Evolutionary conservation across 2,329 filamentous ascomycete species (phyloP), one percentile per base, ranked within the genome.

Genomic region (Penicillium sp.): DNA sequence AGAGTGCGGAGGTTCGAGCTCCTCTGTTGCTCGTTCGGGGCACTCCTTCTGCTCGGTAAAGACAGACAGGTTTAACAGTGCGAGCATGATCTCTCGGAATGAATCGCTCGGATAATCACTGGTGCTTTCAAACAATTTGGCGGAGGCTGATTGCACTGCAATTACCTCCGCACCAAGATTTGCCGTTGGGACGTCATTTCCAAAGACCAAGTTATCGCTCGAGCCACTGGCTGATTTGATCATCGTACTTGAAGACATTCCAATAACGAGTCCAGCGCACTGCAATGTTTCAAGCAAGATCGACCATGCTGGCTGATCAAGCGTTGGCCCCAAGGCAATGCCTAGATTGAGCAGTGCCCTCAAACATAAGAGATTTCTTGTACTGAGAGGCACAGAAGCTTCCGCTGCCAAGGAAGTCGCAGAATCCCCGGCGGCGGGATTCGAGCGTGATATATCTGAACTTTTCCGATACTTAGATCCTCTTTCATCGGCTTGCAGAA

Each of bases 201-300:
- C 59, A 38, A 54, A 47, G 29, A 50, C 37, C 39, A 52, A 39
- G 39, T 51, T 54, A 13, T 72, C 68, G 3, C 48, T 61, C n/a
- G 55, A 52, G 34, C 58, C 63, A 46, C 52, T 60, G 2, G 54
- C 45, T 12, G 59, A 45, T 57, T 61, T 51, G 56, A 61, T 41
- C 67, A 69, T 45, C 32, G 57, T 48, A 34, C 59, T 59, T 4
- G 65, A 61, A 4, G 65, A 66, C 39, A 64, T 57, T 11, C 65
- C 86, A 26, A 96, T 77, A 4, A 97, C 84, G 53, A 95, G 83
- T 59, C 97, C 93, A 3, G 91, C 90, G 66, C 96, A 88, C 61
- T 96, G 90, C 6, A 98, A 73, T 0, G 90, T 95, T 61, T 95
- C 90, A 1, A 98, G 78, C 12, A 98, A 77, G 49, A 98, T 97